phyloP scores from a whole-genome alignment of 768 basidiomycete genomes.

The Xerocomus potaroensis region DNA sequence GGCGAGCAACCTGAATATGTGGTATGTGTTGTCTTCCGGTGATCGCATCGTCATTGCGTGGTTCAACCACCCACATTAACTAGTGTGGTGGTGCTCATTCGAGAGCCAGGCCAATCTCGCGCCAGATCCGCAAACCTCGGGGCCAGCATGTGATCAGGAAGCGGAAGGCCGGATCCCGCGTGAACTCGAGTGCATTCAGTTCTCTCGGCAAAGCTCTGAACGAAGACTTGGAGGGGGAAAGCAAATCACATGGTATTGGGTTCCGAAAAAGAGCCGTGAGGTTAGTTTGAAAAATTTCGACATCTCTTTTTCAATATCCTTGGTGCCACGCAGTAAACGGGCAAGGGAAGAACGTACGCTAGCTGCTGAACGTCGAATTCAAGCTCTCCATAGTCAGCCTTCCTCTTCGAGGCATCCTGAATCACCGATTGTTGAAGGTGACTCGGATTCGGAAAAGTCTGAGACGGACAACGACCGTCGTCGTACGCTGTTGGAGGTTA shows the following conservation, averaged over 20 bases:
- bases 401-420: conserved; percentile 4
- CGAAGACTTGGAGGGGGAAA: conserved; percentile 34
- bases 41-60: not conserved
- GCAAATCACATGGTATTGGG: conserved; percentile 48
- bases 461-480: conserved; percentile 50
- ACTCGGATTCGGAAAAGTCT: conserved; percentile 32
- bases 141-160: conserved; percentile 61
- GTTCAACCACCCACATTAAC: not conserved
- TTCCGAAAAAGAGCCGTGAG: conserved; percentile 71
- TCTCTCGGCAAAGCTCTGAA: conserved; percentile 54
- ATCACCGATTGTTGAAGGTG: conserved; percentile 25
- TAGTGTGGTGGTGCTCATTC: conserved; percentile 81
- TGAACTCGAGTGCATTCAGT: conserved; percentile 57
- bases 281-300: conserved; percentile 31
- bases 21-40: conserved; percentile 33
- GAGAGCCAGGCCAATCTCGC: conserved; percentile 50
- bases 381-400: conserved; percentile 37
- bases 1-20: conserved; percentile 75
- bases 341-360: conserved; percentile 75
- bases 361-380: conserved; percentile 64
- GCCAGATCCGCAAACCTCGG: conserved; percentile 45
- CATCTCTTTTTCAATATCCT: not conserved
- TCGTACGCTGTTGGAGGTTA: conserved; percentile 45
- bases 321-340: conserved; percentile 50
- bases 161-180: conserved; percentile 67